phyloP scores from a whole-genome alignment of 169 alveolate genomes.

The Eimeria necatrix region DNA sequence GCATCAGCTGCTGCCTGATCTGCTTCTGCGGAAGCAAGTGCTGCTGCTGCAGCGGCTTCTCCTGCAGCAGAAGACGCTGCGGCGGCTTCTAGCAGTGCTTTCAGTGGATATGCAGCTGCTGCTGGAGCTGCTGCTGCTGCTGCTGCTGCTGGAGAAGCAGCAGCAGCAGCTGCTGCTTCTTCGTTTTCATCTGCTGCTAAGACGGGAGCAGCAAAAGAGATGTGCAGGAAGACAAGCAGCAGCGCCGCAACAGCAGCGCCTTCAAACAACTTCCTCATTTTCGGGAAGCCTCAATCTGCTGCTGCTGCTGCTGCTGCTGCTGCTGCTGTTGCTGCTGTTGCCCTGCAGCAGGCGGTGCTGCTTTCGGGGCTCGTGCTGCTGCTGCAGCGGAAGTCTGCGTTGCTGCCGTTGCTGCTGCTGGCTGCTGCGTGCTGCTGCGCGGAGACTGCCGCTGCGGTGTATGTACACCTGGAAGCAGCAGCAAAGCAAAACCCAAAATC shows the following conservation, averaged over 20 bases:
- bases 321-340: background rate
- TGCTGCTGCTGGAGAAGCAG: background rate
- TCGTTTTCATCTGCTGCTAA: too few species aligned
- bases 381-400: background rate
- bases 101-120: background rate
- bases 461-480: background rate
- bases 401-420: too few species aligned
- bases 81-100: too few species aligned
- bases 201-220: too few species aligned
- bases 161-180: background rate
- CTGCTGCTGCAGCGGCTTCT: background rate
- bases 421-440: too few species aligned
- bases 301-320: background rate
- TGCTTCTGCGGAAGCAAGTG: background rate
- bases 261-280: too few species aligned
- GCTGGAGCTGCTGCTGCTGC: background rate
- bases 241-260: too few species aligned
- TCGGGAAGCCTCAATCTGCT: background rate
- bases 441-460: too few species aligned
- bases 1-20: background rate
- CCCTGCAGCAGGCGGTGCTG: too few species aligned
- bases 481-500: background rate
- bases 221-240: too few species aligned
- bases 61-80: too few species aligned
- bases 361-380: conserved; percentile 16